Base-by-base conservation (phyloP, 345 rosid species). In the Raphanus sativus region DNA sequence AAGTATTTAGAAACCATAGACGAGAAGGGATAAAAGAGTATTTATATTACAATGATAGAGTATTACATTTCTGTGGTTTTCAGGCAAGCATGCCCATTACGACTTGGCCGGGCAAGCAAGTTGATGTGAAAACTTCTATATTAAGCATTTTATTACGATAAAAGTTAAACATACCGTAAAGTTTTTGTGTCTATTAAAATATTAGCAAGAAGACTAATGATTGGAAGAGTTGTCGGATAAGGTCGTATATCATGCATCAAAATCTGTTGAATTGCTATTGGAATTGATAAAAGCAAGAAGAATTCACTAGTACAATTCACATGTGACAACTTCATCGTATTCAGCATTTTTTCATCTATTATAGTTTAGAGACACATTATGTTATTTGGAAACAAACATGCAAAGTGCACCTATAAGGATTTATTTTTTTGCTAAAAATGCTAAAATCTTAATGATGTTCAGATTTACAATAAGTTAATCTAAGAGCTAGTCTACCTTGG, bases 201-300 rank as follows among this genome's bases (percentile, higher is more conserved):
- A 63, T 40, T 70, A 64, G 71, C 64, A 70, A 70, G 34, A 55
- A 17, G 60, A 30, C 65, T 38, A 55, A 65, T 71, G 81, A 66
- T 58, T 65, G 77, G 69, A 78, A 60, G 68, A 65, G 48, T 73
- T 78, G 81, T 72, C 74, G 77, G 74, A 73, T 78, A 78, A 78
- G 67, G 69, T 72, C 77, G 34, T 71, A 40, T 71, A 38, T 30
- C 33, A 56, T 65, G 63, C 68, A 66, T 78, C 56, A 59, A 66
- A 65, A 45, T 67, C 38, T 60, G 73, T 24, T 59, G 72, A 70
- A 56, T 21, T 38, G 71, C 36, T 71, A 40, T 56, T 56, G 76
- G 60, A 77, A 77, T 13, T 65, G 67, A 60, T 71, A 29, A 71
- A 26, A 50, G 42, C 11, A 67, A 70, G 29, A 54, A 7, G 63